Evolutionary conservation across 1,284 basidiomycete genomes (phyloP), one percentile per base, ranked within the genome.

Genomic region (Tilletia walkeri): DNA sequence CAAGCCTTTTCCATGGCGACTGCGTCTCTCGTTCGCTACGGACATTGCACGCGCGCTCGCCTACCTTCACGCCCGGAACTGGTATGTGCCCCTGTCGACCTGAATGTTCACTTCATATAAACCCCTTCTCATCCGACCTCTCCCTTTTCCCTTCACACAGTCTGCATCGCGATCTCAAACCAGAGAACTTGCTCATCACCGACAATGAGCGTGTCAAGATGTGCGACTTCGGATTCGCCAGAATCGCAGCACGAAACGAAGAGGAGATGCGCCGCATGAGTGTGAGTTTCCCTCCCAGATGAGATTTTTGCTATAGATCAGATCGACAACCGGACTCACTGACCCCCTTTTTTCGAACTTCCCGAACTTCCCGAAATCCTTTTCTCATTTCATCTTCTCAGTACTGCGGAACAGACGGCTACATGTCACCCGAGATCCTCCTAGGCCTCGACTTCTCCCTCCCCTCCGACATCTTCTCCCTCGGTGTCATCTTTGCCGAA

Each of bases 401-500:
- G 47, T 97, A 95, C 85, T 98, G 95, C 78, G 95, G 95, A 18
- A 98, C 95, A 0, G 95, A 97, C 80, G 75, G 81, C 63, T 85
- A 85, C 76, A 85, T 87, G 87, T 85, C 85, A 9, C 95, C 95
- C 0, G 95, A 98, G 84, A 96, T 99, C 77, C 86, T 97, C 6
- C 87, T 93, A 14, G 94, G 95, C 20, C 88, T 92, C 69, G 91
- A 93, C 78, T 97, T 98, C 79, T 91, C 93, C 81, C 88, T 98
- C 6, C 90, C 93, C 2, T 95, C 95, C 6, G 95, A 99, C 82
- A 90, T 97, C 12, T 97, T 93, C 84, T 95, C 93, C 5, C 88
- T 97, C 24, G 95, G 95, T 0, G 90, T 99, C 82, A 95, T 99
- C 77, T 91, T 96, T 78, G 92, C 92, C 80, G 95, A 99, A 85